Evolutionary conservation across 1,139 yeast genomes (phyloP), one percentile per base, ranked within the genome.

Genomic region (Yamadazyma atmosphaerica): DNA sequence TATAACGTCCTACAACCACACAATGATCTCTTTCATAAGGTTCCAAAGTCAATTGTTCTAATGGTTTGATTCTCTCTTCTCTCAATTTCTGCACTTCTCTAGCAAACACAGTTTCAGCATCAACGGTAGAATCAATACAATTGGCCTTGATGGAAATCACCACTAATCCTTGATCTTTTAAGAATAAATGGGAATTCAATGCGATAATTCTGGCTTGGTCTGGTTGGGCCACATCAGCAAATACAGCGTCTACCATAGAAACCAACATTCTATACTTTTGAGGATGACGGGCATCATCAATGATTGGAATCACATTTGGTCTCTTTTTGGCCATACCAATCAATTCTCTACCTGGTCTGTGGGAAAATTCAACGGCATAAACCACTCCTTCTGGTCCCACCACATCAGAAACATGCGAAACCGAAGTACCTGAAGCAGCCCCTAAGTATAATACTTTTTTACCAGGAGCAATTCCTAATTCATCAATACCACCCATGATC

Each of bases 181-280:
- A 80, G 85, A 92, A 92, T 80, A 90, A 79, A 71, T 92, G 98
- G 42, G 98, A 85, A 81, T 92, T 92, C 67, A 92, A 81, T 41
- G 98, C 98, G 68, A 94, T 90, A 65, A 92, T 94, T 84, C 98
- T 95, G 55, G 98, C 98, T 77, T 92, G 98, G 75, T 92, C 98
- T 37, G 98, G 98, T 77, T 92, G 98, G 53, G 98, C 98, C 66
- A 92, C 98, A 79, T 92, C 98, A 51, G 98, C 98, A 60, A 92
- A 92, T 47, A 92, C 98, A 61, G 83, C 88, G 68, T 94, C 98
- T 51, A 92, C 98, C 98, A 92, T 92, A 58, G 97, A 96, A 49
- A 92, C 78, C 60, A 92, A 81, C 98, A 92, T 92, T 77, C 98
- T 85, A 83, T 92, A 92, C 72, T 94, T 92, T 69, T 92, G 98